These are phyloP conservation scores for Cupressus sempervirens DNA, from an alignment of 75 land plant species.

Conservation along the genomic window DNA sequence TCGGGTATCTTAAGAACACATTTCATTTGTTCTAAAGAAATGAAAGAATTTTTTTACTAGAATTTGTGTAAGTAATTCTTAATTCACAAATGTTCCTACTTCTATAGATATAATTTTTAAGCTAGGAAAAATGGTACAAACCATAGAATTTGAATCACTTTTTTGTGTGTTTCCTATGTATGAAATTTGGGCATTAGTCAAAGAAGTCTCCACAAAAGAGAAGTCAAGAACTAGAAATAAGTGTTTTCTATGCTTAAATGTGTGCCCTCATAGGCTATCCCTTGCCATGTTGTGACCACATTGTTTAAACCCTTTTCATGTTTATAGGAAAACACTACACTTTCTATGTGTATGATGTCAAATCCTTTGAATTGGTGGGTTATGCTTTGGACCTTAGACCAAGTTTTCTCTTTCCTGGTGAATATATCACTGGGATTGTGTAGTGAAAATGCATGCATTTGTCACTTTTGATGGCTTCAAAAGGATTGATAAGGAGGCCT, in stretches of 20 bases:
- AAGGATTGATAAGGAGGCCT: slow-evolving; percentile 10
- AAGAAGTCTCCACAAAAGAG: too few relatives aligned
- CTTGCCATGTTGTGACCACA: slow-evolving; percentile 81
- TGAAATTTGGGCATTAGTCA: too few relatives aligned
- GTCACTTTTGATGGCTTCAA: background rate
- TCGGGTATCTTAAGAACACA: too few relatives aligned
- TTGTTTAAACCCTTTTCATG: slow-evolving; percentile 33
- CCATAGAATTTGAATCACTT: too few relatives aligned
- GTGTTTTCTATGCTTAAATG: slow-evolving; percentile 80
- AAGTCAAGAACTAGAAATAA: too few relatives aligned
- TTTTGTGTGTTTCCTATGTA: too few relatives aligned
- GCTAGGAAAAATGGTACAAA: too few relatives aligned
- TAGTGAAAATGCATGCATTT: slow-evolving; percentile 6
- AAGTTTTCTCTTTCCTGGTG: slow-evolving; percentile 28
- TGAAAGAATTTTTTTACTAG: too few relatives aligned
- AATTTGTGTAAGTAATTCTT: too few relatives aligned
- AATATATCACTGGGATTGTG: background rate
- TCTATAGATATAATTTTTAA: too few relatives aligned
- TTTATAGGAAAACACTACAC: slow-evolving; percentile 50
- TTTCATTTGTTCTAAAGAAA: too few relatives aligned
- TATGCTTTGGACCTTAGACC: slow-evolving; percentile 36
- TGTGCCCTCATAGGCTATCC: slow-evolving; percentile 67
- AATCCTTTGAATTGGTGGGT: slow-evolving; percentile 39
- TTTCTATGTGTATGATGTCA: slow-evolving; percentile 82
- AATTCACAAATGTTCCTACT: too few relatives aligned